Conservation (phyloP, 441 rosid genomes). For the Theobroma grandiflorum region DNA sequence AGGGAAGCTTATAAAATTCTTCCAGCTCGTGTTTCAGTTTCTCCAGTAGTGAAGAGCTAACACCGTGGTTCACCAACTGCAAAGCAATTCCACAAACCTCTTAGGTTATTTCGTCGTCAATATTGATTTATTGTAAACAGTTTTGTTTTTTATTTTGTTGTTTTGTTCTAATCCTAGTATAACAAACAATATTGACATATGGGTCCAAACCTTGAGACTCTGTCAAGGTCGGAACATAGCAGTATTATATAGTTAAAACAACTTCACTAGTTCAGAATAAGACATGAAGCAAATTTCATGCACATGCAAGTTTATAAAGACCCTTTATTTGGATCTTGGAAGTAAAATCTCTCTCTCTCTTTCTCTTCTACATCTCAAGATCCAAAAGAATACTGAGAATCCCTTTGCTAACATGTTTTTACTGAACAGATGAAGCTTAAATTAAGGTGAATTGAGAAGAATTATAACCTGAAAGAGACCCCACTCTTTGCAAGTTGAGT, state of each 20-base stretch:
- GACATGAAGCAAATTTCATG: not conserved
- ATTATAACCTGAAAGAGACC: constrained; percentile 52
- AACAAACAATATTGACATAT: not conserved
- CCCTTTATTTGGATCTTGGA: not conserved
- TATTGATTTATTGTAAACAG: not conserved
- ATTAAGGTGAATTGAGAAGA: not conserved
- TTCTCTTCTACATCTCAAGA: not conserved
- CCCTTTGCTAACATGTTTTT: not conserved
- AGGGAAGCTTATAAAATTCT: constrained; percentile 51
- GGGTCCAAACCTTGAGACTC: not conserved
- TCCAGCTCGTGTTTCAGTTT: constrained; percentile 44
- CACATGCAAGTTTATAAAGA: not conserved
- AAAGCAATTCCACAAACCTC: not conserved
- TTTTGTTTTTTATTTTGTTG: too few relatives aligned
- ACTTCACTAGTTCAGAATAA: not conserved
- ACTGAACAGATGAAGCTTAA: not conserved
- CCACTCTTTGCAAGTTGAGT: constrained; percentile 54
- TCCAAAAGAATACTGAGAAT: not conserved
- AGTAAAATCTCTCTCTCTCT: not conserved
- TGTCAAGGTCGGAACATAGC: not conserved
- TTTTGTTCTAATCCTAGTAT: not conserved
- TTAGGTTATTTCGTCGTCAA: not conserved
- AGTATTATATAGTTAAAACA: too few relatives aligned
- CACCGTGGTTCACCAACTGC: constrained; percentile 65
- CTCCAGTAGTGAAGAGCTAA: constrained; percentile 36